Conservation (phyloP, 2,329 filamentous ascomycete species). For the Sarocladium strictum region DNA sequence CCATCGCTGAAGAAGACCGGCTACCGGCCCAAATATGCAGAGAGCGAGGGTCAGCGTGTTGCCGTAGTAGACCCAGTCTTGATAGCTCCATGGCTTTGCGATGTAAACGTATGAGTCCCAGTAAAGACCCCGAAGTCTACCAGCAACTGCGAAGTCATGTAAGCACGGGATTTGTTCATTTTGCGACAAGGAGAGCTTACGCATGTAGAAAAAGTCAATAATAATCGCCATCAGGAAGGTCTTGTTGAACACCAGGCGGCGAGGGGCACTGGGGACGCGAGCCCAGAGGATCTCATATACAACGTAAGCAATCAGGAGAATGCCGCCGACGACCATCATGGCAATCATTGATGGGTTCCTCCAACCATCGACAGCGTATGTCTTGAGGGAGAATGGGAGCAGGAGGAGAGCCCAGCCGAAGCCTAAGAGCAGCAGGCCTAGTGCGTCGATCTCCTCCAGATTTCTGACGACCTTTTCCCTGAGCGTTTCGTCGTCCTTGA, state of each 20-base stretch:
- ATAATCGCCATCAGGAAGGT: slow-evolving; percentile 24
- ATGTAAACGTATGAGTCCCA: slow-evolving; percentile 27
- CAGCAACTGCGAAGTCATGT: slow-evolving; percentile 17
- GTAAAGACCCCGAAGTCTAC: slow-evolving; percentile 25
- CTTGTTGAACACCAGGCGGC: slow-evolving; percentile 22
- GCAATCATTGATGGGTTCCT: slow-evolving; percentile 34
- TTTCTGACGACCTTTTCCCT: slow-evolving; percentile 27
- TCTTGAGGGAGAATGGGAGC: slow-evolving; percentile 58
- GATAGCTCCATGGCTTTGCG: slow-evolving; percentile 26
- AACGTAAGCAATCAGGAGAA: slow-evolving; percentile 35
- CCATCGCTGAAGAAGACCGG: slow-evolving; percentile 24
- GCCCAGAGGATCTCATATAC: slow-evolving; percentile 38
- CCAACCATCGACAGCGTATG: slow-evolving; percentile 34
- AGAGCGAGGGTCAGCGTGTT: slow-evolving; percentile 29
- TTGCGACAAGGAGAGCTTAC: slow-evolving; percentile 10
- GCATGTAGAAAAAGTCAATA: slow-evolving; percentile 24
- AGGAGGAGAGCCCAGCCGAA: slow-evolving; percentile 52
- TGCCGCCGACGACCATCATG: slow-evolving; percentile 32
- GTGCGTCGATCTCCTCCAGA: slow-evolving; percentile 29
- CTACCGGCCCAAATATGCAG: slow-evolving; percentile 25
- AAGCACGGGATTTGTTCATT: background rate
- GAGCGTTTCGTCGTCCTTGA: slow-evolving; percentile 18
- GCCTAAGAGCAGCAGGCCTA: slow-evolving; percentile 22
- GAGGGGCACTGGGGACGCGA: slow-evolving; percentile 18
- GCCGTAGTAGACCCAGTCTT: slow-evolving; percentile 30